Evolutionary conservation across 352 stramenopile species (phyloP), one percentile per base, ranked within the genome.

Genomic region (Ochromonadaceae sp.): DNA sequence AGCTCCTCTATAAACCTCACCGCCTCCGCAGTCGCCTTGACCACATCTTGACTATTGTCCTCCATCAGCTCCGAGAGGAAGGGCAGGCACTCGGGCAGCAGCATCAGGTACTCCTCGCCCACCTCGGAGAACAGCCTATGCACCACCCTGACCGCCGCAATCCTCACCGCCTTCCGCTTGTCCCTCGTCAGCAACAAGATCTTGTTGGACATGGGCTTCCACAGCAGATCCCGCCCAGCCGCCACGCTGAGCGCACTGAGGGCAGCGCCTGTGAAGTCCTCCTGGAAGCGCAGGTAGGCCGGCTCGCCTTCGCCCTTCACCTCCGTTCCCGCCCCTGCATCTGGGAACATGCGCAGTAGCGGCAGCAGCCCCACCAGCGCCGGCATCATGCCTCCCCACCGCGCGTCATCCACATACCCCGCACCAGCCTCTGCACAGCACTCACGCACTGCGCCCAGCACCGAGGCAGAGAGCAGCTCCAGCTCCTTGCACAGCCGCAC

Each of bases 1-100:
- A 75, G 41, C 9, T 70, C 70, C 46, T 75, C 70, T 48, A 75
- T 74, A 59, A 67, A 66, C 42, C 68, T 66, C 0, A 75, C 57
- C n/a, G 68, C 39, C 30, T 42, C 12, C 17, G 43, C 31, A 26
- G 62, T 67, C 36, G 50, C 55, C 30, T 22, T 40, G 32, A 65
- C 66, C n/a, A 77, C 72, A 40, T 76, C 70, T 26, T 36, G 41
- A 31, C 65, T 39, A 35, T 53, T 42, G 70, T 77, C 72, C 56
- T 77, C 72, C 32, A 77, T 55, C 17, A 72, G 31, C 47, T 77
- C 72, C 38, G 67, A 73, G n/a, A 77, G 46, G 55, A 71, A 77
- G 9, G 68, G 69, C n/a, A 77, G 17, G 47, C 67, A 75, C 57
- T 77, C 72, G 28, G 72, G 71, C 26, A 77, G 38, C 4, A 77